phyloP scores from a whole-genome alignment of 345 rosid genomes.

The Salix suchowensis region DNA sequence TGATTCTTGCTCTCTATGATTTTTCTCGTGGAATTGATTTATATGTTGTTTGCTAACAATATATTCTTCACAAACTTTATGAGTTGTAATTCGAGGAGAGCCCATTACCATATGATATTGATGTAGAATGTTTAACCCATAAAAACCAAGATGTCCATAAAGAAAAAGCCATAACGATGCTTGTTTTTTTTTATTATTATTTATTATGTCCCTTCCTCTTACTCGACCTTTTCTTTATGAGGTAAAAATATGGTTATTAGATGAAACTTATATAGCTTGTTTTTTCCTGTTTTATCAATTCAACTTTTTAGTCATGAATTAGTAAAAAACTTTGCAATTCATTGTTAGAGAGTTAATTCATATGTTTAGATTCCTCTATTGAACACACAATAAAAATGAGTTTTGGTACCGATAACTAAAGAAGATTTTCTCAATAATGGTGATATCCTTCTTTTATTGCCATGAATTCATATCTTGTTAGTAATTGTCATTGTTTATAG shows the following conservation, averaged over 20 bases:
- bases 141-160: too few species aligned
- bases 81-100: too few species aligned
- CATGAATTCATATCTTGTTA: not conserved
- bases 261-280: not conserved
- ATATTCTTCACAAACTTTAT: too few species aligned
- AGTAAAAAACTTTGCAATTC: not conserved
- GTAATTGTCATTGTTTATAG: fast-evolving
- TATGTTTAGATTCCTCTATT: not conserved
- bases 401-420: not conserved
- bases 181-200: too few species aligned
- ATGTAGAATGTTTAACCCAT: too few species aligned
- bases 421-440: not conserved
- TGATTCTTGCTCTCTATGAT: too few species aligned
- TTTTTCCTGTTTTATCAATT: not conserved
- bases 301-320: not conserved
- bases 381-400: not conserved
- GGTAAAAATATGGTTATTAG: not conserved
- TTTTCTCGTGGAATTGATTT: too few species aligned
- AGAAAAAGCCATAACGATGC: too few species aligned
- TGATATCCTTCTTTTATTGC: not conserved
- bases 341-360: not conserved
- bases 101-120: too few species aligned
- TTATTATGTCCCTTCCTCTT: too few species aligned
- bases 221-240: too few species aligned
- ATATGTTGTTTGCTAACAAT: too few species aligned